Percentiles rank a stretch among this genome's conserved stretches.
Evolutionary conservation across 768 basidiomycete species (phyloP).

Genomic region (Cystobasidium ongulense): DNA sequence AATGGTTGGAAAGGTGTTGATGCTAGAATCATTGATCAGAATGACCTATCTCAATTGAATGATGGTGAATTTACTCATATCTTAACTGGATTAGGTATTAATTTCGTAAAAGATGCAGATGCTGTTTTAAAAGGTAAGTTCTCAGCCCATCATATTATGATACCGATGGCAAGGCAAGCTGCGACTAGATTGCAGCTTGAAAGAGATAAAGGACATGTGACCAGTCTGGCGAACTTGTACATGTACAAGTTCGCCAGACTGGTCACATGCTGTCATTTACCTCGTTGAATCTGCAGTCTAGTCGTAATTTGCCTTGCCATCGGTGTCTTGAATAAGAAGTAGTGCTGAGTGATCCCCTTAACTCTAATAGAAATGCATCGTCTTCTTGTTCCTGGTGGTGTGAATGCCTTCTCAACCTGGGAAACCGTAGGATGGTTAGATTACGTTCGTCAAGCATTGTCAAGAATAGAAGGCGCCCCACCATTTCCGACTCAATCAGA

Average conservation of each 20-base stretch:
- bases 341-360: background rate
- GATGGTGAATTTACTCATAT: conserved; percentile 2
- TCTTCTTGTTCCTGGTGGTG: conserved; percentile 19
- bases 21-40: background rate
- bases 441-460: conserved; percentile 6
- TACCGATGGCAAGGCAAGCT: too few species aligned
- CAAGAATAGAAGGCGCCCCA: conserved; percentile 4
- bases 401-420: conserved; percentile 30
- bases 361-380: conserved; percentile 16
- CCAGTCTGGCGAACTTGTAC: background rate
- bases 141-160: background rate
- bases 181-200: too few species aligned
- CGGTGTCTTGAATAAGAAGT: too few species aligned
- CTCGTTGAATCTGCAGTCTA: too few species aligned
- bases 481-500: background rate
- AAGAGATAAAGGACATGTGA: too few species aligned
- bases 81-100: conserved; percentile 7
- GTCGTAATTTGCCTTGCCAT: too few species aligned
- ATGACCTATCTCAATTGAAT: background rate
- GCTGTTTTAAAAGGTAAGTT: background rate
- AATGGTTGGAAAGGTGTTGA: conserved; percentile 5
- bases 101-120: conserved; percentile 1
- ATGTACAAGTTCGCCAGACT: background rate
- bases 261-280: too few species aligned
- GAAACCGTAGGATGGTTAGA: conserved; percentile 17